phyloP scores from a whole-genome alignment of 2,329 filamentous ascomycete genomes.

The Trichoderma pleuroti region DNA sequence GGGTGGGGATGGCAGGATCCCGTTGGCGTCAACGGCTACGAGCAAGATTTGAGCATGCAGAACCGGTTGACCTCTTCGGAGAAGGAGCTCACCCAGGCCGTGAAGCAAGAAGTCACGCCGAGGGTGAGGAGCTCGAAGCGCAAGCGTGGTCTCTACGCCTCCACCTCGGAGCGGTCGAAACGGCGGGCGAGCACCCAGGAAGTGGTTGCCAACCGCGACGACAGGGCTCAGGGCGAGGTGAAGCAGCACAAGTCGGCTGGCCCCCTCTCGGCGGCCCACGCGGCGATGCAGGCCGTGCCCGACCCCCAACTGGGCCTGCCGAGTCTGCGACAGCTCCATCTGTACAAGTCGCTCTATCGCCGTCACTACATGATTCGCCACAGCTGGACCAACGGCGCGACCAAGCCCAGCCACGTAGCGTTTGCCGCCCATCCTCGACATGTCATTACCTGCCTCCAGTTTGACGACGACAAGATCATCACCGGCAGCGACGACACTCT shows the following conservation, averaged over 20 bases:
- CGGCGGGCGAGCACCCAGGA: slow-evolving; percentile 51
- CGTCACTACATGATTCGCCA: slow-evolving; percentile 86
- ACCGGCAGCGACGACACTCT: slow-evolving; percentile 97
- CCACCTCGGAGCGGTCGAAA: slow-evolving; percentile 50
- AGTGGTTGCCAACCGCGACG: slow-evolving; percentile 40
- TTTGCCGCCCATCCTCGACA: slow-evolving; percentile 95
- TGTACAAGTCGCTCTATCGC: slow-evolving; percentile 95
- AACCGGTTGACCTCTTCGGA: slow-evolving; percentile 52
- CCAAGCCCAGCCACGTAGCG: slow-evolving; percentile 85
- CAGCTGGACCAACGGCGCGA: slow-evolving; percentile 84
- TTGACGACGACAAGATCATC: slow-evolving; percentile 96
- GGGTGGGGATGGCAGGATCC: slow-evolving; percentile 99
- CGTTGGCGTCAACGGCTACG: slow-evolving; percentile 67
- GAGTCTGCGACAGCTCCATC: slow-evolving; percentile 76
- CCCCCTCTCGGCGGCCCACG: slow-evolving; percentile 79
- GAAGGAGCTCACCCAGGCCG: slow-evolving; percentile 44
- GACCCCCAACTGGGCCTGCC: slow-evolving; percentile 77
- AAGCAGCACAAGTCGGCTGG: slow-evolving; percentile 66
- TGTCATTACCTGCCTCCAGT: slow-evolving; percentile 96
- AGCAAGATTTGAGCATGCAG: slow-evolving; percentile 70
- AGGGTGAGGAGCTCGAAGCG: slow-evolving; percentile 53
- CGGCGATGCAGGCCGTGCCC: slow-evolving; percentile 77
- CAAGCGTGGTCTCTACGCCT: slow-evolving; percentile 49
- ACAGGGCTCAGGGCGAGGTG: slow-evolving; percentile 38
- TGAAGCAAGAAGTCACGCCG: slow-evolving; percentile 41